phyloP scores from a whole-genome alignment of 805 yeast genomes.

The Lipomyces sp. region DNA sequence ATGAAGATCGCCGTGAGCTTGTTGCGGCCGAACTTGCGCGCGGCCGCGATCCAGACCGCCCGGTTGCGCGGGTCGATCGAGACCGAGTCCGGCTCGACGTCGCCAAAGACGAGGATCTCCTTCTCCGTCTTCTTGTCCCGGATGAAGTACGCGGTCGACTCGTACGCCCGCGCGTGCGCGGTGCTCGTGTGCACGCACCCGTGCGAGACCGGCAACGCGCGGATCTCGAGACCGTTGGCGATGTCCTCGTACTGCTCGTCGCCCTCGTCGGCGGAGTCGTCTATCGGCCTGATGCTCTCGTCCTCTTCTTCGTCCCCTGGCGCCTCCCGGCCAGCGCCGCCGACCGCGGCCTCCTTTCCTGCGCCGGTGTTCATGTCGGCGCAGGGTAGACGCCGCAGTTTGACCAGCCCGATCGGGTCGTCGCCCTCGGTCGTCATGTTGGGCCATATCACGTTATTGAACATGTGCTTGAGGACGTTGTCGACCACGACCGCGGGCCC shows the following conservation, averaged over 20 bases:
- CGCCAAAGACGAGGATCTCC: conserved; percentile 70
- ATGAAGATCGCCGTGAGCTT: conserved; percentile 57
- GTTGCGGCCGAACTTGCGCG: conserved; percentile 44
- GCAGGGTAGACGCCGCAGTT: conserved; percentile 11
- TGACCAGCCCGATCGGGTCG: conserved; percentile 22
- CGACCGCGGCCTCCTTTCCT: background rate
- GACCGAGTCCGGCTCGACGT: conserved; percentile 65
- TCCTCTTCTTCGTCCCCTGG: conserved; percentile 1
- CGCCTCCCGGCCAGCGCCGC: background rate
- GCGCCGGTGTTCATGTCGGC: background rate
- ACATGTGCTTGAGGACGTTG: conserved; percentile 53
- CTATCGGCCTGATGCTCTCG: conserved; percentile 5
- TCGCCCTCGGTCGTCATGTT: conserved; percentile 45
- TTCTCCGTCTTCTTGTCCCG: conserved; percentile 38
- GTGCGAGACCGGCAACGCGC: conserved; percentile 38
- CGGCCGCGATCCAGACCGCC: conserved; percentile 56
- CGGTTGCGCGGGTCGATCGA: conserved; percentile 43
- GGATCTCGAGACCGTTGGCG: conserved; percentile 18
- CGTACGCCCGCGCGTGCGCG: conserved; percentile 33
- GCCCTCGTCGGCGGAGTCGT: conserved; percentile 12
- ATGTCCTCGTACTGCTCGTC: conserved; percentile 19
- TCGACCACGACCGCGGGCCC: conserved; percentile 55
- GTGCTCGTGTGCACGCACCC: conserved; percentile 32
- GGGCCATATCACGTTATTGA: conserved; percentile 83
- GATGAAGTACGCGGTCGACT: conserved; percentile 62